Evolutionary conservation across 2,329 filamentous ascomycete genomes (phyloP).

Genomic region (Lachnellula willkommii): DNA sequence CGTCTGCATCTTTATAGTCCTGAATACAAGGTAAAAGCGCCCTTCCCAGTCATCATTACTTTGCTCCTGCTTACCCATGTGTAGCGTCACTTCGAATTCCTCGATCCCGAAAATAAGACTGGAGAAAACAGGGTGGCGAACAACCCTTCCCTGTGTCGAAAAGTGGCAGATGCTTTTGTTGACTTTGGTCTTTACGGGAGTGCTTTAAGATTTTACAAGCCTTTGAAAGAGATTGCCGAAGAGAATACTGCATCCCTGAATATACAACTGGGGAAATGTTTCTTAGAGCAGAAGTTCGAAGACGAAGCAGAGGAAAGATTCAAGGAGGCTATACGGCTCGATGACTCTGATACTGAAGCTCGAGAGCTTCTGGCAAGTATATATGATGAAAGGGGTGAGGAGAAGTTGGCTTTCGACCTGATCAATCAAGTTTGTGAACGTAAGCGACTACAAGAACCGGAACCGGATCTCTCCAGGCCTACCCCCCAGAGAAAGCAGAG

Average conservation of each 20-base stretch:
- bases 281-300: slow-evolving; percentile 57
- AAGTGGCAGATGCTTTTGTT: slow-evolving; percentile 57
- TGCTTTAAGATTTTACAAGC: slow-evolving; percentile 53
- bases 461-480: slow-evolving; percentile 7
- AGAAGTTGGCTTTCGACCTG: slow-evolving; percentile 70
- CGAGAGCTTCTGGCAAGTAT: slow-evolving; percentile 76
- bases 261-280: slow-evolving; percentile 54
- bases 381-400: slow-evolving; percentile 70
- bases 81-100: slow-evolving; percentile 61
- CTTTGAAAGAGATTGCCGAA: slow-evolving; percentile 45
- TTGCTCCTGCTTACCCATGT: slow-evolving; percentile 7
- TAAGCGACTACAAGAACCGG: slow-evolving; percentile 15
- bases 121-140: slow-evolving; percentile 50
- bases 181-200: slow-evolving; percentile 45
- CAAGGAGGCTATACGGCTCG: slow-evolving; percentile 65
- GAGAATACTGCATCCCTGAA: slow-evolving; percentile 42
- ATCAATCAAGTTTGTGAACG: slow-evolving; percentile 70
- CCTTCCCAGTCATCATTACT: slow-evolving; percentile 24
- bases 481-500: slow-evolving; percentile 23
- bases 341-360: slow-evolving; percentile 68
- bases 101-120: slow-evolving; percentile 56
- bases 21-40: slow-evolving; percentile 56
- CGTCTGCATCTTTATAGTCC: slow-evolving; percentile 63
- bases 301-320: slow-evolving; percentile 73
- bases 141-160: slow-evolving; percentile 74